Base-by-base conservation (phyloP, 345 rosid species). In the Brassica rapa region DNA sequence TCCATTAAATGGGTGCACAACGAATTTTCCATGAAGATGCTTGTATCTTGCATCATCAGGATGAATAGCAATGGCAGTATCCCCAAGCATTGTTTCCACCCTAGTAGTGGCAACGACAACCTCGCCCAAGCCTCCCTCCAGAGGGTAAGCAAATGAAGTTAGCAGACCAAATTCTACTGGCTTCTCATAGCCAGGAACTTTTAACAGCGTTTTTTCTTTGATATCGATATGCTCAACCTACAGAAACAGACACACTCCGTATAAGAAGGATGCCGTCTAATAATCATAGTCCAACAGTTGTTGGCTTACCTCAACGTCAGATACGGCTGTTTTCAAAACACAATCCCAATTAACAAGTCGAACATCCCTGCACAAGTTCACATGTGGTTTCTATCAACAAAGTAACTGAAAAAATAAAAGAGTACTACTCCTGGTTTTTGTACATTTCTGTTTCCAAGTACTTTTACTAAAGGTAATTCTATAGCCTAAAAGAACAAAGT, bases 31-130 rank as follows among this genome's bases (percentile, higher is more conserved):
- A 77, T 89, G 99, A 83, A 95, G 89, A 84, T 91, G 93, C 72
- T 71, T 86, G 84, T 93, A 95, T 72, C 97, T 90, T 71, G 66
- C 78, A 83, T 95, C 98, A 19, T 89, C 86, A n/a, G 98, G 99
- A 85, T 95, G 99, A 80, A 95, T 67, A 46, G 98, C 99, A 79
- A 95, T 88, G 39, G 99, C 98, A 60, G 92, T 91, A 78, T 95
- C 99, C 67, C 99, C 98, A 70, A 95, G 93, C 98, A 95, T 95
- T 14, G 98, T 95, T 81, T 95, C 99, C 78, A 95, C 87, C 84
- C 98, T 89, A 33, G 99, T 95, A 49, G 98, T 95, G 82, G 99
- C 99, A 74, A 95, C 96, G 76, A 95, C 89, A 76, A 95, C 90
- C 84, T 95, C 95, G 49, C 94, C 97, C 43, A 88, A 80, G 27